phyloP scores from a whole-genome alignment of 1,284 basidiomycete genomes.

The Leccinum fuscescens region DNA sequence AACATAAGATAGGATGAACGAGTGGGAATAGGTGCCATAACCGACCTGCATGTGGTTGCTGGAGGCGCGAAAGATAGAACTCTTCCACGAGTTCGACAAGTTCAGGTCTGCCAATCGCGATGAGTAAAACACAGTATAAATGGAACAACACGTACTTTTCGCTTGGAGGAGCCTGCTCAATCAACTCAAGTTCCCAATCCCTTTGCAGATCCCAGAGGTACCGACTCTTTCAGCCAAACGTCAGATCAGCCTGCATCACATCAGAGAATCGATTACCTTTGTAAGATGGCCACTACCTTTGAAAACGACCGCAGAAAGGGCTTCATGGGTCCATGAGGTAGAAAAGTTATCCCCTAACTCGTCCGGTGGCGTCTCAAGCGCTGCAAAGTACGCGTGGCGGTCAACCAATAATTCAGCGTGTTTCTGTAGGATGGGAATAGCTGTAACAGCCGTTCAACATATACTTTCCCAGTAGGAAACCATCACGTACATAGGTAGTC shows the following conservation, averaged over 20 bases:
- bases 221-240: constrained; percentile 52
- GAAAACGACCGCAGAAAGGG: constrained; percentile 53
- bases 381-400: constrained; percentile 48
- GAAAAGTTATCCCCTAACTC: constrained; percentile 56
- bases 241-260: constrained; percentile 13
- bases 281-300: constrained; percentile 62
- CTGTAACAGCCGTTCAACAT: constrained; percentile 40
- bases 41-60: constrained; percentile 69
- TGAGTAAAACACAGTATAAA: constrained; percentile 1
- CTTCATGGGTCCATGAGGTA: constrained; percentile 56
- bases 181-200: constrained; percentile 71
- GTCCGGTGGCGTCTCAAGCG: constrained; percentile 43
- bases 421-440: constrained; percentile 66
- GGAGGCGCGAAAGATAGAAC: constrained; percentile 55
- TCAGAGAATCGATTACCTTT: constrained; percentile 40
- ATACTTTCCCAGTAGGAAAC: constrained; percentile 12
- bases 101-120: constrained; percentile 32
- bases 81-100: constrained; percentile 48
- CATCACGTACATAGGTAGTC: constrained; percentile 77
- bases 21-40: constrained; percentile 1
- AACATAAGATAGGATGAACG: constrained; percentile 5
- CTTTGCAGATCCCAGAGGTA: constrained; percentile 69
- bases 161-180: constrained; percentile 45
- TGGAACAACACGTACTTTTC: constrained; percentile 44
- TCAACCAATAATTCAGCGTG: constrained; percentile 70